Percentiles rank a stretch among this genome's conserved stretches.
These are phyloP conservation scores for Fusarium miscanthi DNA, from an alignment of 2,329 filamentous ascomycete genomes.

Conservation along the genomic window DNA sequence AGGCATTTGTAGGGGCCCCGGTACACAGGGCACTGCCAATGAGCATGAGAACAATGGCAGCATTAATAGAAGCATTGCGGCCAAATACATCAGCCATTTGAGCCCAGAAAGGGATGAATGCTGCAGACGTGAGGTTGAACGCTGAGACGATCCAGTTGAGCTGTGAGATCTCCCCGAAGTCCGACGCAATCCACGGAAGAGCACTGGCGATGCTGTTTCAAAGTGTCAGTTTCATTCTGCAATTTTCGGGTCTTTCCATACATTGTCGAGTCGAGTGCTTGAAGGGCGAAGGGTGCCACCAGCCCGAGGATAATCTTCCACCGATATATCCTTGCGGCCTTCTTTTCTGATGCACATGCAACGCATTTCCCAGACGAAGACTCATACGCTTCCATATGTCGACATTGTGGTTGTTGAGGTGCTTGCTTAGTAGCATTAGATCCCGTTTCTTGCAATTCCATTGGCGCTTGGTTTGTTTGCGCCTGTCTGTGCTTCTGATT, in stretches of 20 bases:
- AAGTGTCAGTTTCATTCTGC: conserved; percentile 1
- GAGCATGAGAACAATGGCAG: conserved; percentile 66
- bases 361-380: conserved; percentile 39
- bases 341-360: conserved; percentile 50
- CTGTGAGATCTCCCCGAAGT: conserved; percentile 69
- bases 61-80: conserved; percentile 67
- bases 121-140: conserved; percentile 74
- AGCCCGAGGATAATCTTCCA: conserved; percentile 70
- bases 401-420: conserved; percentile 28
- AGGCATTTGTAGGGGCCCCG: conserved; percentile 63
- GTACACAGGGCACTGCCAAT: conserved; percentile 72
- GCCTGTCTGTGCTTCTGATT: conserved; percentile 8
- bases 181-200: conserved; percentile 67
- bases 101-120: conserved; percentile 74
- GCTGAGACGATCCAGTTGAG: conserved; percentile 77
- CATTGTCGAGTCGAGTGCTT: conserved; percentile 74
- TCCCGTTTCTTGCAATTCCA: conserved; percentile 7
- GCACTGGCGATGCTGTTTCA: conserved; percentile 50
- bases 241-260: conserved; percentile 29
- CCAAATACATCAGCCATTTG: conserved; percentile 75
- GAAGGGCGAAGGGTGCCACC: conserved; percentile 68
- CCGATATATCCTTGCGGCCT: conserved; percentile 56
- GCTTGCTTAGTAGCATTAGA: conserved; percentile 6
- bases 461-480: neutral
- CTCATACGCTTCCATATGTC: conserved; percentile 32